These are phyloP conservation scores for Salix dunnii DNA, from an alignment of 345 rosid genomes.

Conservation along the genomic window DNA sequence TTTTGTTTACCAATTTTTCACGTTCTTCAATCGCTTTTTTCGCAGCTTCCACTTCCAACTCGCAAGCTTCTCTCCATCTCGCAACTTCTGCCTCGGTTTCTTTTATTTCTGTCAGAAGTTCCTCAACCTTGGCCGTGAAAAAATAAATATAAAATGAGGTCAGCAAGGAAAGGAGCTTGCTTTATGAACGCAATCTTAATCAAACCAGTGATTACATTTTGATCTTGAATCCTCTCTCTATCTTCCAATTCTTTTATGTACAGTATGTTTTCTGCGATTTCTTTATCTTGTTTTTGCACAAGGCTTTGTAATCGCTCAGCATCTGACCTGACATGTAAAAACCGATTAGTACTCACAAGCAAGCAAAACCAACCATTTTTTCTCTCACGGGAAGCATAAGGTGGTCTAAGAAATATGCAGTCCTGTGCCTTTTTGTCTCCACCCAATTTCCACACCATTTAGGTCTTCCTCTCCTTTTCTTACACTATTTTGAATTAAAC, in stretches of 20 bases:
- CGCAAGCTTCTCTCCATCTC: conserved; percentile 96
- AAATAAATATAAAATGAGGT: conserved; percentile 3
- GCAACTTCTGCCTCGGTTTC: conserved; percentile 70
- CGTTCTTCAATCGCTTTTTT: conserved; percentile 62
- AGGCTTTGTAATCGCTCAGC: conserved; percentile 62
- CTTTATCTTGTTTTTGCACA: conserved; percentile 52
- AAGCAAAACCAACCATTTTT: neutral
- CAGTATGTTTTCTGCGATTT: conserved; percentile 39
- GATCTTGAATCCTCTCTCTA: conserved; percentile 48
- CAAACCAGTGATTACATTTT: conserved; percentile 40
- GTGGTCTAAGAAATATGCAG: neutral
- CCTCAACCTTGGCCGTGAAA: conserved; percentile 48
- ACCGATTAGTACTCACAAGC: conserved; percentile 6
- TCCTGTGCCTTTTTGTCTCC: neutral
- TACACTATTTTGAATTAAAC: no score
- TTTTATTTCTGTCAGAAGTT: conserved; percentile 51
- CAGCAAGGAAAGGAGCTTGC: conserved; percentile 10
- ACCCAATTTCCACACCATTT: neutral
- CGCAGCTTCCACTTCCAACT: conserved; percentile 92
- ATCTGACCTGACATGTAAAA: conserved; percentile 56
- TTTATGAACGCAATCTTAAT: conserved; percentile 9
- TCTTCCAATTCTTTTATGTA: conserved; percentile 64
- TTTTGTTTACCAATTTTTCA: conserved; percentile 48
- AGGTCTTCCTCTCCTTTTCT: no score
- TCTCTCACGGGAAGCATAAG: neutral